Conservation (phyloP, 2,329 filamentous ascomycete genomes). For the Pseudofabraea citricarpa region DNA sequence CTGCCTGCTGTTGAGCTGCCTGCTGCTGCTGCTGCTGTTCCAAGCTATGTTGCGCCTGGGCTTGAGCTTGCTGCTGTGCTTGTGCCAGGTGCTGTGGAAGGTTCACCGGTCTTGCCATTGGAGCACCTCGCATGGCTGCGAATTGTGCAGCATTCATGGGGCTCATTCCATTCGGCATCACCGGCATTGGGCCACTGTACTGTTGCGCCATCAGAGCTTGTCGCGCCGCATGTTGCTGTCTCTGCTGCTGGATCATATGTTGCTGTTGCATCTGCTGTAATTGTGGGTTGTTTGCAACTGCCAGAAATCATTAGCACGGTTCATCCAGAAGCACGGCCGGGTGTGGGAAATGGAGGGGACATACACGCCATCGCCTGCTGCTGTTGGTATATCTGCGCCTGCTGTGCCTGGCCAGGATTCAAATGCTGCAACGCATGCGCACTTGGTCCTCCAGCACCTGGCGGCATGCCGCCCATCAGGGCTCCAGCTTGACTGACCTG, state of each 20-base stretch:
- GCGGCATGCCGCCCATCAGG: slow-evolving; percentile 74
- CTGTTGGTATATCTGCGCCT: slow-evolving; percentile 36
- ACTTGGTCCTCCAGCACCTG: slow-evolving; percentile 51
- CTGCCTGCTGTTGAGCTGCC: slow-evolving; percentile 27
- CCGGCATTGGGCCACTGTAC: slow-evolving; percentile 45
- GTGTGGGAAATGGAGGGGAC: slow-evolving; percentile 9
- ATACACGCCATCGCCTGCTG: slow-evolving; percentile 29
- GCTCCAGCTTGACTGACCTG: slow-evolving; percentile 66
- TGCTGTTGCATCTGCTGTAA: slow-evolving; percentile 46
- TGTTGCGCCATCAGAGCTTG: slow-evolving; percentile 53
- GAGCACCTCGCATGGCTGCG: slow-evolving; percentile 41
- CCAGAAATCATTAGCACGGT: slow-evolving; percentile 9
- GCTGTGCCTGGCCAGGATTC: slow-evolving; percentile 44
- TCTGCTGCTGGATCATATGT: slow-evolving; percentile 49
- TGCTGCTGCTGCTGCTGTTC: slow-evolving; percentile 35
- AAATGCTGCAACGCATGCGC: slow-evolving; percentile 70
- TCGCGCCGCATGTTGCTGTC: slow-evolving; percentile 32
- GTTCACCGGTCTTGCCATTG: slow-evolving; percentile 39
- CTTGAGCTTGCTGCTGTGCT: slow-evolving; percentile 31
- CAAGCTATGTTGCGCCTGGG: slow-evolving; percentile 30
- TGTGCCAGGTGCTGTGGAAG: slow-evolving; percentile 40
- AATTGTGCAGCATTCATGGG: slow-evolving; percentile 47
- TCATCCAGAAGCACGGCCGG: not conserved
- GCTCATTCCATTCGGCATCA: slow-evolving; percentile 50
- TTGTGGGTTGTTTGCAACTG: slow-evolving; percentile 29